A percentile compares a stretch with the other conserved stretches of the same genome.
Evolutionary conservation across 768 basidiomycete species (phyloP).

Genomic region (Podaxis sp.): DNA sequence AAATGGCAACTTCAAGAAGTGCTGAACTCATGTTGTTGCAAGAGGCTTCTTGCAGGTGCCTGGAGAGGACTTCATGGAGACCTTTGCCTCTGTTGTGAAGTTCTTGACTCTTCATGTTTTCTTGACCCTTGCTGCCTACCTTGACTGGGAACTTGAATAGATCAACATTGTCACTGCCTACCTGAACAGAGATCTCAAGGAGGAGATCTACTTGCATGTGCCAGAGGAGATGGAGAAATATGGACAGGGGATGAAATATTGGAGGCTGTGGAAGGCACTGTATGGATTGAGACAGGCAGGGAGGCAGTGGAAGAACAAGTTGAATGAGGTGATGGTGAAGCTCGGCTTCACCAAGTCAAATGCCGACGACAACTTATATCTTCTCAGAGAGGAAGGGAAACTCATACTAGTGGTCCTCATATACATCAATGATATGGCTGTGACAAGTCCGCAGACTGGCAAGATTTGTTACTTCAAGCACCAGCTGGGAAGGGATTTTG

Average conservation of each 20-base stretch:
- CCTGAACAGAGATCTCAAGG: conserved; percentile 25
- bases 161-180: conserved; percentile 25
- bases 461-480: conserved; percentile 19
- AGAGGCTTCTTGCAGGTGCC: conserved; percentile 27
- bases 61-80: conserved; percentile 35
- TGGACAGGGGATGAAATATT: conserved; percentile 17
- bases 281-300: conserved; percentile 39
- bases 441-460: conserved; percentile 12
- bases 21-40: conserved; percentile 26
- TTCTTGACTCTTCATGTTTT: conserved; percentile 22
- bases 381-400: background rate
- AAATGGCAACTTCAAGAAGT: conserved; percentile 19
- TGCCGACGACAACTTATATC: conserved; percentile 8
- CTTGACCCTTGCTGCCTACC: conserved; percentile 19
- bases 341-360: conserved; percentile 14
- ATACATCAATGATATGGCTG: conserved; percentile 19
- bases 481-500: conserved; percentile 25
- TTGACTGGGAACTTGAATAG: conserved; percentile 15
- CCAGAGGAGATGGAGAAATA: conserved; percentile 16
- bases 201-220: conserved; percentile 25
- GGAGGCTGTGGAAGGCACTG: conserved; percentile 24
- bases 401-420: conserved; percentile 13
- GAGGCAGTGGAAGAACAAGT: conserved; percentile 26
- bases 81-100: conserved; percentile 27
- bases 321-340: conserved; percentile 8